Evolutionary conservation across 192 early-diverging fungal species (phyloP), one percentile per base, ranked within the genome.

Genomic region (Coemansia sp.): DNA sequence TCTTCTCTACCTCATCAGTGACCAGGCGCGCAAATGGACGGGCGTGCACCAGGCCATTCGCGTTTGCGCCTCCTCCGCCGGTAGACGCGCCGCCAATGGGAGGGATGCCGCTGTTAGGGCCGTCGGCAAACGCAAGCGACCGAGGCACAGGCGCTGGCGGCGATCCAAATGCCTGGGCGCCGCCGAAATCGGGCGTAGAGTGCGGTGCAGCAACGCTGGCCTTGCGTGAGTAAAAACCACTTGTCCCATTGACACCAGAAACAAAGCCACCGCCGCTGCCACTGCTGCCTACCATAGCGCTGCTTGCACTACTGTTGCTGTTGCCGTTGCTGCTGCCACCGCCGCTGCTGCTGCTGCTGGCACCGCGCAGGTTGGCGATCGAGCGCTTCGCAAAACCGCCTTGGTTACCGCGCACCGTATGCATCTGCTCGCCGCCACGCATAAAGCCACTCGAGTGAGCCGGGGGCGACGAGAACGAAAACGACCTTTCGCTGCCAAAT

Each of bases 1-100:
- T 52, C 54, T 88, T 88, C 28, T 89, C 87, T 4, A 83, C 68
- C 52, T 91, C 88, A 18, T 85, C 79, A 0, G 70, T 64, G 10
- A 91, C 78, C 24, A 89, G 60, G 5, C 77, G 77, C 25, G 48
- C 34, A 54, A 83, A 83, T 7, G 77, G 73, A 1, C 74, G 76
- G 22, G 39, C 22, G 27, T 70, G 73, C 8, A 53, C 48, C 6
- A 54, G 20, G 3, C 19, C 55, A 18, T 51, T 67, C 8, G 23
- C 45, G 13, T 52, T 7, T 6, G 51, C 22, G 7, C n/a, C 54
- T 19, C 28, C 36, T 10, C 60, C 59, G 0, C 39, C 28, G 0
- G 55, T 61, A 55, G 58, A 48, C 27, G 57, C 20, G 30, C 58
- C 55, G 19, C 66, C 62, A 1, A 35, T 34, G 0, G 35, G 51